Base-by-base conservation (phyloP, 768 basidiomycete species). In the Leccinum broughii region DNA sequence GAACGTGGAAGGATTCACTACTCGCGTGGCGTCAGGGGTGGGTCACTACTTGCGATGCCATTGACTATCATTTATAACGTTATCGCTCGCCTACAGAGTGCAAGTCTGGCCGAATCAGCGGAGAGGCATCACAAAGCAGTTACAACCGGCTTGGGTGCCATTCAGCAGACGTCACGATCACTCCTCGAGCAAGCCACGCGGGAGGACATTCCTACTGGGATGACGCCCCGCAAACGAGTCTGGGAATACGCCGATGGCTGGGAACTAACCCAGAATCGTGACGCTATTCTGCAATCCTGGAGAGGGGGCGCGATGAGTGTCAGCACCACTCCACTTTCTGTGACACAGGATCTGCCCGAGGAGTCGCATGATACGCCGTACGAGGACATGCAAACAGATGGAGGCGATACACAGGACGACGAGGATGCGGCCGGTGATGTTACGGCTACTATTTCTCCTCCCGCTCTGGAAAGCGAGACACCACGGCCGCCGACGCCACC, bases 161-260 rank as follows among this genome's bases (percentile, higher is more conserved):
- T 90, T 22, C 81, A 82, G 49, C 76, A 80, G 22, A 81, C 82
- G 2, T 81, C 81, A 3, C 76, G 80, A 32, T 73, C 77, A 14
- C 74, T 93, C 22, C 69, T 79, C 7, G 81, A 85, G 30, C 78
- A 85, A 57, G 90, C 86, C 9, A 77, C 82, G 8, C 81, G 76
- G 58, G 84, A 85, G 57, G 92, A 93, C 66, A 69, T 75, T 22
- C 75, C 89, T 1, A 90, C 87, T 14, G 92, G 92, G 6, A 75
- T 76, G 56, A 94, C 92, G 3, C 93, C 93, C 37, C 84, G 83
- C 51, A 93, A 91, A 77, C 86, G 89, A 34, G 72, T 75, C 32
- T 89, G 89, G 85, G 77, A 87, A 61, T 87, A 87, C 61, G 78
- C 80, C 6, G 88, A 89, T 63, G 74, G 84, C 54, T 93, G 92